These are phyloP conservation scores for Xylaria sp. DNA, from an alignment of 2,329 filamentous ascomycete genomes.

Conservation along the genomic window DNA sequence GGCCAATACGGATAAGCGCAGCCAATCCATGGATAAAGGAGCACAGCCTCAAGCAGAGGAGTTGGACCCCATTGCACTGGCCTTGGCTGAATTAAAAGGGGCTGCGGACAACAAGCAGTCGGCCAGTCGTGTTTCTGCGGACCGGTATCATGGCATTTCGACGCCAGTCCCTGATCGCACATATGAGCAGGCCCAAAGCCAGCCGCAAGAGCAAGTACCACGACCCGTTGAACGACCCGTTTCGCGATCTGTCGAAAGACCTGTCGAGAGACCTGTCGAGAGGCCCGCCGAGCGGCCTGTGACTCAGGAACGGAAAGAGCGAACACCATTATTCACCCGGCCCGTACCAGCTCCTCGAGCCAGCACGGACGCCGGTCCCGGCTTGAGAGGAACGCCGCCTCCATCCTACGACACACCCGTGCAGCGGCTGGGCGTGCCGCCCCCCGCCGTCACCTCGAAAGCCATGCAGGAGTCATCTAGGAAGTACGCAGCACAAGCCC, in stretches of 20 bases:
- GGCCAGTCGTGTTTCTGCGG: slow-evolving; percentile 87
- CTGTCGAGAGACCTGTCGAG: neutral
- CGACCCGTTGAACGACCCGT: no score
- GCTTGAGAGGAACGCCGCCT: slow-evolving; percentile 79
- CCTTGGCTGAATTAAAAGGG: slow-evolving; percentile 91
- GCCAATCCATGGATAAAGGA: slow-evolving; percentile 53
- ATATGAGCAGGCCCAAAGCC: slow-evolving; percentile 48
- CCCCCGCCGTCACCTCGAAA: slow-evolving; percentile 89
- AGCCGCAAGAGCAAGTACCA: slow-evolving; percentile 12
- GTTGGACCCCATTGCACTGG: slow-evolving; percentile 88
- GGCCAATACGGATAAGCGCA: slow-evolving; percentile 76
- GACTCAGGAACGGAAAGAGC: slow-evolving; percentile 48
- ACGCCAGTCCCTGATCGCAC: slow-evolving; percentile 74
- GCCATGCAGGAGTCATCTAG: slow-evolving; percentile 97
- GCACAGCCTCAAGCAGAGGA: slow-evolving; percentile 65
- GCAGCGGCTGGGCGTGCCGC: slow-evolving; percentile 85
- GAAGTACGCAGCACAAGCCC: slow-evolving; percentile 84
- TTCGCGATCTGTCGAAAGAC: neutral
- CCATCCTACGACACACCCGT: slow-evolving; percentile 85
- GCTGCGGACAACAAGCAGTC: slow-evolving; percentile 81
- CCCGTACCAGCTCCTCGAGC: slow-evolving; percentile 54
- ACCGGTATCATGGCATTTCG: slow-evolving; percentile 91
- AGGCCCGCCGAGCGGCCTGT: slow-evolving; percentile 2
- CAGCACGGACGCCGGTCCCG: slow-evolving; percentile 61
- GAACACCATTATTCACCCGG: slow-evolving; percentile 55